phyloP scores from a whole-genome alignment of 176 grass and related monocot genomes.

The Cenchrus purpureus region DNA sequence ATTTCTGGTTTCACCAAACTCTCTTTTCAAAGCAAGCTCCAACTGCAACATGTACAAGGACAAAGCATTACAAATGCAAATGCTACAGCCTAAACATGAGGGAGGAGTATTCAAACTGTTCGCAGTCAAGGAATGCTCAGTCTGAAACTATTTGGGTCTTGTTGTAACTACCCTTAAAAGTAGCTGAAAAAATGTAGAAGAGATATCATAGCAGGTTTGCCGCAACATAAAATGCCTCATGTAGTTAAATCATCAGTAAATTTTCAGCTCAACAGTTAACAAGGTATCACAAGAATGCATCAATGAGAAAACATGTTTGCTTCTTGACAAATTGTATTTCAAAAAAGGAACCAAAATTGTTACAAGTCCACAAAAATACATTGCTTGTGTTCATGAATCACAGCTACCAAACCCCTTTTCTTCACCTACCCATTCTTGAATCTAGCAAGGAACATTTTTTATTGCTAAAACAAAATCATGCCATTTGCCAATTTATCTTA shows the following conservation, averaged over 20 bases:
- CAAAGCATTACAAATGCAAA: constrained; percentile 25
- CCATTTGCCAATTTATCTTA: background rate
- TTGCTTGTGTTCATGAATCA: background rate
- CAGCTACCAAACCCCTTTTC: background rate
- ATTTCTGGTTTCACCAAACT: constrained; percentile 78
- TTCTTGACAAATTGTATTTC: constrained; percentile 4
- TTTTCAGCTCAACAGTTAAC: background rate
- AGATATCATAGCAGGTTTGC: background rate
- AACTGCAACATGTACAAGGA: constrained; percentile 54
- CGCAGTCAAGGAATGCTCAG: background rate
- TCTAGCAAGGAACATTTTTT: background rate
- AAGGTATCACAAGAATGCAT: background rate
- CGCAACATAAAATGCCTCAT: background rate
- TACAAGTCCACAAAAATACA: background rate
- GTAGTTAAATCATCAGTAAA: background rate
- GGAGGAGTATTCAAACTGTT: constrained; percentile 3
- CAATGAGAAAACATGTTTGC: constrained; percentile 6
- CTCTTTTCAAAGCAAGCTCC: constrained; percentile 94
- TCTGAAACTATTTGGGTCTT: constrained; percentile 9
- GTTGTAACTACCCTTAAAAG: background rate
- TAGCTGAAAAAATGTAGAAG: background rate
- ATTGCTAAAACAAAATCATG: background rate
- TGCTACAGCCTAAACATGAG: background rate
- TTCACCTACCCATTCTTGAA: background rate
- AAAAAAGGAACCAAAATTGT: background rate